Evolutionary conservation across 108 stramenopile species (phyloP), one percentile per base, ranked within the genome.

Genomic region (Cyclotella sp.): DNA sequence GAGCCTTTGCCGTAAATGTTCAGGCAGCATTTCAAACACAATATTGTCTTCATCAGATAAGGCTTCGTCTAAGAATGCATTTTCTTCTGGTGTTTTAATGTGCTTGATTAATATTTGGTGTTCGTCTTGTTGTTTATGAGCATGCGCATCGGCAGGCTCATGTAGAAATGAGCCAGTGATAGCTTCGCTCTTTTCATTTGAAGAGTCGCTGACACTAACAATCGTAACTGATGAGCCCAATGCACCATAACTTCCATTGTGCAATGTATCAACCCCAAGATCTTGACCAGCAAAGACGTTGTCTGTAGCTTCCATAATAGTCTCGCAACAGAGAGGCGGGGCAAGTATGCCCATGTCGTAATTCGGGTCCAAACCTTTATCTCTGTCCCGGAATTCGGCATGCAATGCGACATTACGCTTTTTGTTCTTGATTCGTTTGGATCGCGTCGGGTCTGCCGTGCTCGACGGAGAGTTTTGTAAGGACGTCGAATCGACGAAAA

Each of bases 11-110:
- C 72, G 78, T 15, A 68, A 59, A 11, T 72, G 71, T n/a, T 46
- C 26, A 19, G 78, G 70, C 26, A 79, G 42, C 34, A 71, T 71
- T 40, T 79, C 78, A 39, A 79, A 72, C 11, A 79, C 66, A 44
- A 79, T 64, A 53, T 79, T 79, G 53, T 79, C 78, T 24, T 72
- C 72, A 46, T 79, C 78, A 41, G 72, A 58, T 22, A 79, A 28
- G 4, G 78, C 78, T 43, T 46, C 45, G 40, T 72, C 72, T 47
- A 79, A 47, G 60, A 79, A 79, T 34, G 63, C 70, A 53, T 73
- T 57, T 65, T 79, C 78, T 51, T 72, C 78, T 28, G 71, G 72
- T 43, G 78, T 67, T 34, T 68, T 76, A 27, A 39, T 40, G 28
- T 34, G 51, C 41, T 54, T 75, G 30, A 16, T 54, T 22, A 43